Base-by-base conservation (phyloP, 768 basidiomycete species). In the Daedaleopsis sinensis region DNA sequence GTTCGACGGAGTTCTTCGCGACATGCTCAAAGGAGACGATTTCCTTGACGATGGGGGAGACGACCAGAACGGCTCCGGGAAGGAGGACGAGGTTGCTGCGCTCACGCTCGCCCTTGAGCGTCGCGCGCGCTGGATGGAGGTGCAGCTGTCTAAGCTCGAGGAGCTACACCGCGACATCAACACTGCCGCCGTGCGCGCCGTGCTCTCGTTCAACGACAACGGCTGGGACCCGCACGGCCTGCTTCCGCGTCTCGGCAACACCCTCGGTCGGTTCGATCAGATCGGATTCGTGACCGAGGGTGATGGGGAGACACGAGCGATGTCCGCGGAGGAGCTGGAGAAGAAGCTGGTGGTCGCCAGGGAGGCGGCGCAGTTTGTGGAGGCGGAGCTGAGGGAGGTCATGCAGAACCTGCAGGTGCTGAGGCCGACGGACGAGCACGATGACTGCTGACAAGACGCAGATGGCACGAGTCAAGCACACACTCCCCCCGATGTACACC, bases 71-170 rank as follows among this genome's bases (percentile, higher is more conserved):
- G 77, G 79, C 27, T 76, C 81, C 19, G 84, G 80, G 23, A 88
- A 85, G 67, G 91, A 93, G 63, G 91, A 93, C 68, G 93, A 95
- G 70, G 92, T 94, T 8, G 90, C 89, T 2, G 89, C 89, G 18
- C 77, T 94, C 61, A 94, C 92, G 1, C 77, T 89, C 52, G 92
- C 91, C 9, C 82, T 95, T 48, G 92, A 93, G 71, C 87, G 90
- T 62, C 89, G 93, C n/a, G 93, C 93, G 16, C 82, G 91, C 46
- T 95, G 93, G 91, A 94, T 95, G 90, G 92, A 94, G 74, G 90
- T 93, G 21, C 93, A 94, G 72, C 74, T 95, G 18, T 91, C 90
- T 0, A 94, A 94, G 71, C 78, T 95, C 38, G 93, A 95, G 73
- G 93, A 93, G 68, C 79, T 94, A 37, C 93, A 95, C 66, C 88